Base-by-base conservation (phyloP, 2,329 filamentous ascomycete genomes). In the Monosporascus sp. region DNA sequence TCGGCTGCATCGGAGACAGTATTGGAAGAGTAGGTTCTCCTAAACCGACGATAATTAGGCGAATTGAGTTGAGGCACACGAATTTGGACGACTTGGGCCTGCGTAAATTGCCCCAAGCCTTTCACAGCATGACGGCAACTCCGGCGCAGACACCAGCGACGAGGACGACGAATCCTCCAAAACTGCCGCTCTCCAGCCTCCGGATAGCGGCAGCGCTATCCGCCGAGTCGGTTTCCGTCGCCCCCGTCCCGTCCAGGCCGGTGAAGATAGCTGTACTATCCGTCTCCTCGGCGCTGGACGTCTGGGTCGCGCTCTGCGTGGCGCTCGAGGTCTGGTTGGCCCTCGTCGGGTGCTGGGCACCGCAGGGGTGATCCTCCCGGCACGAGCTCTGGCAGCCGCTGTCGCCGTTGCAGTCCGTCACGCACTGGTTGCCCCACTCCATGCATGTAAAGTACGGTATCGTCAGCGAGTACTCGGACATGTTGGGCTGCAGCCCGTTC, bases 361-460 rank as follows among this genome's bases (percentile, higher is more conserved):
- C 88, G 69, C 89, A 93, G 3, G 85, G 87, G 72, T 91, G 75
- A 57, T 91, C 73, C 62, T 81, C 64, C 52, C 80, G 77, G 74
- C 88, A 92, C 52, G 71, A 62, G 55, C 72, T 70, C n/a, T 78
- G 69, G 68, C 88, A 91, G n/a, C 63, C 57, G 61, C 78, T 77
- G 70, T 86, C 75, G 49, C 65, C 55, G 37, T 71, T 74, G 71
- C 88, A 91, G 54, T 57, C 70, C 2, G 60, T 65, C 14, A 87
- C 84, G 68, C 87, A 91, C 71, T 90, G 81, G 68, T 75, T 83
- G 62, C 82, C 86, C 78, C 80, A 90, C 71, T 87, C 78, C 47
- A 78, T 78, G 79, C 89, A 94, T 63, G 85, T 78, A 73, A 85
- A 89, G 79, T 84, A 93, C 37, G 89, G 89, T 26, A 94, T 76